Conservation (phyloP, 2,329 filamentous ascomycete species). For the Sclerotinia trifoliorum region DNA sequence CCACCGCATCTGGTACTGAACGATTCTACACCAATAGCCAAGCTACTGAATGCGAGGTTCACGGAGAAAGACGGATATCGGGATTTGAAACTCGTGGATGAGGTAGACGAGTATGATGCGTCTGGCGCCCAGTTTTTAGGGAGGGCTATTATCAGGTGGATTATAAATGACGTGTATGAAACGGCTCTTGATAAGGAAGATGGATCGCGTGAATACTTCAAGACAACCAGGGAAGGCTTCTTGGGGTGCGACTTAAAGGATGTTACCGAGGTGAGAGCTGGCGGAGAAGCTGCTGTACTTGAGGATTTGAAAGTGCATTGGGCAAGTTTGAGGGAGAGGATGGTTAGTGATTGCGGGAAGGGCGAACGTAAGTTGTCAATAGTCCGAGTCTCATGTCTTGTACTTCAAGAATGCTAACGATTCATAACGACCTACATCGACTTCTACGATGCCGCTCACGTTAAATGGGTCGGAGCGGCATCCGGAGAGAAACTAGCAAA, state of each 20-base stretch:
- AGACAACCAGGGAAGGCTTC: conserved; percentile 25
- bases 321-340: conserved; percentile 27
- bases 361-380: conserved; percentile 28
- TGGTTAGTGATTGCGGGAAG: conserved; percentile 27
- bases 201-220: conserved; percentile 30
- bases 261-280: conserved; percentile 22
- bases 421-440: conserved; percentile 29
- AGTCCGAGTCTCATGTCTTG: not conserved
- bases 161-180: conserved; percentile 27
- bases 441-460: conserved; percentile 27
- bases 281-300: conserved; percentile 24
- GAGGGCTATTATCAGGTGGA: conserved; percentile 22
- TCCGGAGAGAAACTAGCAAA: conserved; percentile 27
- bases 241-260: conserved; percentile 21
- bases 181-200: conserved; percentile 28
- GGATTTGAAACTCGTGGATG: conserved; percentile 26
- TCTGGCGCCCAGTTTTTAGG: not conserved
- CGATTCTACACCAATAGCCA: conserved; percentile 28
- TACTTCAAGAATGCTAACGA: conserved; percentile 2
- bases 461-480: conserved; percentile 27
- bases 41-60: conserved; percentile 30
- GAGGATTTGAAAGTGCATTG: conserved; percentile 25
- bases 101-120: conserved; percentile 23
- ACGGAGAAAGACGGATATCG: conserved; percentile 26
- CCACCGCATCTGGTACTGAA: conserved; percentile 26